Evolutionary conservation across 2,329 filamentous ascomycete species (phyloP), one percentile per base, ranked within the genome.

Genomic region (Stromatinia cepivora): DNA sequence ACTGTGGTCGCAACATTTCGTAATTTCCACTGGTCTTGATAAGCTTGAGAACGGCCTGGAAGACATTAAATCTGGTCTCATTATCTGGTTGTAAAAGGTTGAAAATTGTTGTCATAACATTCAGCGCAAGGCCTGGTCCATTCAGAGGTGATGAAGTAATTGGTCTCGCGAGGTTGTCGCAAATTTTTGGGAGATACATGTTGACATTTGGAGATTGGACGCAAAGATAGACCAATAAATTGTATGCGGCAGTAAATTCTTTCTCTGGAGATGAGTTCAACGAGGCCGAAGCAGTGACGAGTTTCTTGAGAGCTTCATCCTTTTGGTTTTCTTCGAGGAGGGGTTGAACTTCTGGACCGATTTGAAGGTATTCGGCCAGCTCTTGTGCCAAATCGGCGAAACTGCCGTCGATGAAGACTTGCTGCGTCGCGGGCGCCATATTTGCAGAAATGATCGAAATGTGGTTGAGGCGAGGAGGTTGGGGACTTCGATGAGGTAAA

Each of bases 161-260:
- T 73, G 95, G 94, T 80, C 92, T 91, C 74, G 88, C 88, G 78
- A 99, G 92, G 83, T 96, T 94, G 78, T 89, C 86, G 88, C 95
- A 98, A 78, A 99, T 90, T 76, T 87, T 87, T 70, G 92, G 91
- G 74, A 99, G 89, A 84, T 95, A 91, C 82, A 91, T 92, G 81
- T 93, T 90, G 75, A 91, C 87, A 76, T 94, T 92, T 76, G 91
- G 88, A 71, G 93, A 92, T 82, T 97, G 92, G 77, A 93, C 86
- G 75, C 97, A 88, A 71, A 99, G 90, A 84, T 97, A 92, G 79
- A 98, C 90, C 80, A 99, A 90, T 76, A 98, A 90, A 84, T 99
- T 98, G 84, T 97, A 97, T 71, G 94, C 93, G 70, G 94, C 91
- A 71, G 93, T 94, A 80, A 97, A 95, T 82, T 98, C 94, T 87